These are phyloP conservation scores for Hirsutella thompsonii DNA, from an alignment of 2,329 filamentous ascomycete genomes.

Conservation along the genomic window DNA sequence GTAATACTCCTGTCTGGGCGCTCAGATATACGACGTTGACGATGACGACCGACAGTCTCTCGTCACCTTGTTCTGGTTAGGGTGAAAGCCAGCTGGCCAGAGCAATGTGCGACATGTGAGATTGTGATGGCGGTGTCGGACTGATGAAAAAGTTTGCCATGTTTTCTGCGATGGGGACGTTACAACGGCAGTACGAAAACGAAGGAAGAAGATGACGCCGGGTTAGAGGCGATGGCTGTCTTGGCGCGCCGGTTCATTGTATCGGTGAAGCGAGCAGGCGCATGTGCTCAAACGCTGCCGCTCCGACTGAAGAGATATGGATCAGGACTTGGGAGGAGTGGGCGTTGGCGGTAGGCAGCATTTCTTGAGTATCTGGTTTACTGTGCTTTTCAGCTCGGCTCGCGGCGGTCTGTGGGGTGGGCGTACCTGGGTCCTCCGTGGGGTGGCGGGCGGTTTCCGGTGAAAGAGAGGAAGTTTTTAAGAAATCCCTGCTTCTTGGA, in stretches of 20 bases:
- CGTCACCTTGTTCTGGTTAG: background rate
- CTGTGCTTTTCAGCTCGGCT: background rate
- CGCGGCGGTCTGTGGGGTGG: background rate
- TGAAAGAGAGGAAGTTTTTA: background rate
- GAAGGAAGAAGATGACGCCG: constrained; percentile 3
- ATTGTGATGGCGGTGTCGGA: constrained; percentile 1
- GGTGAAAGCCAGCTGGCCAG: background rate
- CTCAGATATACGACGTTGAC: constrained; percentile 19
- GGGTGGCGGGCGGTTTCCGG: too few relatives aligned
- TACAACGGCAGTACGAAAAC: constrained; percentile 6
- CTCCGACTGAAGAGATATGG: too few relatives aligned
- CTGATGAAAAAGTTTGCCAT: background rate
- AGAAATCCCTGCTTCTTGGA: background rate
- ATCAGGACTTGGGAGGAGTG: background rate
- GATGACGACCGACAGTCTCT: constrained; percentile 10
- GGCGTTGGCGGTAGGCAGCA: background rate
- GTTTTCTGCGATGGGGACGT: background rate
- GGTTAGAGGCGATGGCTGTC: too few relatives aligned
- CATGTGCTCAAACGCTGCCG: background rate
- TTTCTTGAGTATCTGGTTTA: background rate
- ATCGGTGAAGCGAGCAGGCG: background rate
- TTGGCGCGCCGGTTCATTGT: background rate
- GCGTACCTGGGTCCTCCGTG: too few relatives aligned
- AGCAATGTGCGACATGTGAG: background rate
- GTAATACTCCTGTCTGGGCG: constrained; percentile 23